Evolutionary conservation across 768 basidiomycete genomes (phyloP).

Genomic region (Lactarius tabidus): DNA sequence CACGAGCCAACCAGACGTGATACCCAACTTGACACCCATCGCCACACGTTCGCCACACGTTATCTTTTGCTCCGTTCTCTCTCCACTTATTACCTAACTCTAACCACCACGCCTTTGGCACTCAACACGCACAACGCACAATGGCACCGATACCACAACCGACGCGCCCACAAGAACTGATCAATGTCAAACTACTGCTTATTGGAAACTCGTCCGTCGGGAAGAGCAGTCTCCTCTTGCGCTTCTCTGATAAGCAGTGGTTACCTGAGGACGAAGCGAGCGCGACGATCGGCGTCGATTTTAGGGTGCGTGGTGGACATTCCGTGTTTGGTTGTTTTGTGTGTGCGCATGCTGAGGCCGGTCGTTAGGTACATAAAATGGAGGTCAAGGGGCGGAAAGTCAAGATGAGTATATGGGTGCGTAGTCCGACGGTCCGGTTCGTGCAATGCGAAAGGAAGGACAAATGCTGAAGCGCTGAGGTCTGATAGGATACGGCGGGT

Average conservation of each 20-base stretch:
- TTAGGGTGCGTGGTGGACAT: conserved; percentile 74
- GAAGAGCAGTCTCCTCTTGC: conserved; percentile 82
- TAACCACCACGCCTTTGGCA: too few species aligned
- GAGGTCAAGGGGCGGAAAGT: conserved; percentile 76
- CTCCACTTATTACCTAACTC: not conserved
- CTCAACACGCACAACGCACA: not conserved
- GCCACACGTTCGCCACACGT: not conserved
- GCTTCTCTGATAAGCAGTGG: conserved; percentile 98
- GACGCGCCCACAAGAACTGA: conserved; percentile 12
- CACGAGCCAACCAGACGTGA: not conserved
- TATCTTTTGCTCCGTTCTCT: not conserved
- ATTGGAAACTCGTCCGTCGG: conserved; percentile 91
- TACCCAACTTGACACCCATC: not conserved
- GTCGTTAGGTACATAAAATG: conserved; percentile 91
- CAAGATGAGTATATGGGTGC: conserved; percentile 95
- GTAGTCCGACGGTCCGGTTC: too few species aligned
- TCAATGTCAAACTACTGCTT: conserved; percentile 79
- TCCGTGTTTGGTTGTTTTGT: not conserved
- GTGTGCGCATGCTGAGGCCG: too few species aligned
- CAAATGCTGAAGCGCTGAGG: too few species aligned
- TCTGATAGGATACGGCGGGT: conserved; percentile 83
- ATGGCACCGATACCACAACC: conserved; percentile 13
- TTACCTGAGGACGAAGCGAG: conserved; percentile 85
- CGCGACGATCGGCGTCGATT: conserved; percentile 83
- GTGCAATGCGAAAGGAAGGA: not conserved